A percentile compares a stretch with the other conserved stretches of the same genome.
Evolutionary conservation across 139 green algal species (phyloP).

Genomic region (Ettlia oleoabundans): DNA sequence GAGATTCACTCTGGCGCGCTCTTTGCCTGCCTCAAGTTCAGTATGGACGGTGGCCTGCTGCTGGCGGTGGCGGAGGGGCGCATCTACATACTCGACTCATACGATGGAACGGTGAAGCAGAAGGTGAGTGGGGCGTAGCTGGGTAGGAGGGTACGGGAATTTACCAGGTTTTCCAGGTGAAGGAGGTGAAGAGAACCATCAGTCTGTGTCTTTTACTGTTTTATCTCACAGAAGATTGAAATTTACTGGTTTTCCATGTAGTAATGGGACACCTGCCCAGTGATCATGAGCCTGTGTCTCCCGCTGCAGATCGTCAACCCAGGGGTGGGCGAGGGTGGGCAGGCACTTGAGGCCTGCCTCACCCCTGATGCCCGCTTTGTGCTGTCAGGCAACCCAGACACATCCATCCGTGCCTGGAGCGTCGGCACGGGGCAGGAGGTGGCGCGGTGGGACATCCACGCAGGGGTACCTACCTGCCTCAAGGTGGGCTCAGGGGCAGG

Average conservation of each 20-base stretch:
- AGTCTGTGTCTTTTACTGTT: background rate
- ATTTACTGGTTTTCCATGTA: too few species aligned
- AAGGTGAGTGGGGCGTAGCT: slow-evolving; percentile 12
- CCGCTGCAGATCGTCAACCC: slow-evolving; percentile 46
- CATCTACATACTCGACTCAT: slow-evolving; percentile 89
- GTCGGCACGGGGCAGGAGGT: slow-evolving; percentile 65
- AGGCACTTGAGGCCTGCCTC: slow-evolving; percentile 76
- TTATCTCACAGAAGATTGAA: too few species aligned
- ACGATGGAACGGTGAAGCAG: slow-evolving; percentile 54
- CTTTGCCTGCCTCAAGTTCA: slow-evolving; percentile 80
- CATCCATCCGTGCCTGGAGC: slow-evolving; percentile 72
- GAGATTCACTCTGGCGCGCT: slow-evolving; percentile 54
- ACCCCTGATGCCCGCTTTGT: slow-evolving; percentile 83
- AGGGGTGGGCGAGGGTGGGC: slow-evolving; percentile 55
- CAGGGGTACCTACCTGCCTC: slow-evolving; percentile 69
- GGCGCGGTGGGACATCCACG: slow-evolving; percentile 67
- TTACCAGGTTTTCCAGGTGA: too few species aligned
- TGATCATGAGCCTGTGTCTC: too few species aligned
- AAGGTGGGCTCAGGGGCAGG: slow-evolving; percentile 31
- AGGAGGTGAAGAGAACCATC: too few species aligned
- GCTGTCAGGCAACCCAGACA: slow-evolving; percentile 77
- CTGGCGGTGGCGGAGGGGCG: slow-evolving; percentile 70
- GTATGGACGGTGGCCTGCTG: slow-evolving; percentile 80
- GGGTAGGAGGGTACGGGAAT: too few species aligned
- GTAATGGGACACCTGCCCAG: too few species aligned